Conservation (phyloP, 2,329 filamentous ascomycete species). For the Bipolaris zeicola region DNA sequence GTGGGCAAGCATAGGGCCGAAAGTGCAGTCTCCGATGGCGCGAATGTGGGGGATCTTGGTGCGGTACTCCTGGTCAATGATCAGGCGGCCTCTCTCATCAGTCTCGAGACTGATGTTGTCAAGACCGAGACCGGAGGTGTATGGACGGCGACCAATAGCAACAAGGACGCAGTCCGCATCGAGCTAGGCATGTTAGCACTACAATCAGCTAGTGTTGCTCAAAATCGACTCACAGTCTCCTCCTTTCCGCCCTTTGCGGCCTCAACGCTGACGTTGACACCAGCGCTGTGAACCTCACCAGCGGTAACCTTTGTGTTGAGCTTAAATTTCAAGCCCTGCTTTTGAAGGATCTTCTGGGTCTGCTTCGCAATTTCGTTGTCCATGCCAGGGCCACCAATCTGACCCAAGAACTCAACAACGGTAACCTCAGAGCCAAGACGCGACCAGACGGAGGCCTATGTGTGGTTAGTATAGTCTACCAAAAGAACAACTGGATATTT, state of each 20-base stretch:
- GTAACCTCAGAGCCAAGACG: conserved; percentile 92
- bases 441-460: conserved; percentile 86
- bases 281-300: conserved; percentile 79
- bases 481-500: conserved; percentile 7
- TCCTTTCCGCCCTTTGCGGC: conserved; percentile 95
- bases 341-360: conserved; percentile 88
- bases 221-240: conserved; percentile 70
- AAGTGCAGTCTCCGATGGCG: conserved; percentile 93
- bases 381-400: conserved; percentile 98
- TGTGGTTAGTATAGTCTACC: conserved; percentile 26
- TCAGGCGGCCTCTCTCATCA: conserved; percentile 90
- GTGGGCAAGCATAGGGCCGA: conserved; percentile 98
- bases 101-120: conserved; percentile 92
- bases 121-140: conserved; percentile 87
- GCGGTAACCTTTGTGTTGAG: conserved; percentile 91
- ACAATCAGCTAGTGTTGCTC: background rate
- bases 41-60: conserved; percentile 98
- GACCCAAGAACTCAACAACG: conserved; percentile 92
- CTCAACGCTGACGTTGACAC: conserved; percentile 83
- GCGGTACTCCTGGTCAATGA: conserved; percentile 98
- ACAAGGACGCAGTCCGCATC: conserved; percentile 95
- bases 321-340: conserved; percentile 99
- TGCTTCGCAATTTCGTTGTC: conserved; percentile 90
- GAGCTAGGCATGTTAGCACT: conserved; percentile 61
- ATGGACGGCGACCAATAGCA: conserved; percentile 93